Conservation (phyloP, 805 yeast genomes). For the Allodekkera sacchari region DNA sequence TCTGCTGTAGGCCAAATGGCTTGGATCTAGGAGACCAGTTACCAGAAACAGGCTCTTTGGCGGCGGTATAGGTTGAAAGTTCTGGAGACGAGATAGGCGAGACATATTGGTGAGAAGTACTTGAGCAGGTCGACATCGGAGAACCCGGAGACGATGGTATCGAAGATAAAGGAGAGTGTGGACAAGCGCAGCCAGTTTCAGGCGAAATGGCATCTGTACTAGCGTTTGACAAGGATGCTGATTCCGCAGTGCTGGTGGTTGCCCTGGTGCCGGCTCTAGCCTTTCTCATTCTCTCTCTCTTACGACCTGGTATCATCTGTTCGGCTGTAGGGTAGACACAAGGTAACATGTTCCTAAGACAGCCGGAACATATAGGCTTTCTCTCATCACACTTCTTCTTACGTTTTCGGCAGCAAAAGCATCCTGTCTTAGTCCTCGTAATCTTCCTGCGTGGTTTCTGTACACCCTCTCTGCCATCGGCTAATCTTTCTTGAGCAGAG, state of each 20-base stretch:
- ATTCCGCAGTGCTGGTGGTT: too few relatives aligned
- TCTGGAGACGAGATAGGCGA: conserved; percentile 4
- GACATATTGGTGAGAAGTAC: background rate
- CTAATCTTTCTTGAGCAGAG: background rate
- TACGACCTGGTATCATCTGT: too few relatives aligned
- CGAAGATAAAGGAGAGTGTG: background rate
- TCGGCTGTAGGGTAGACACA: conserved; percentile 26
- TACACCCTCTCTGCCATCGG: conserved; percentile 1
- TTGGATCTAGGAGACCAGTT: too few relatives aligned
- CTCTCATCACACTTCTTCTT: conserved; percentile 32
- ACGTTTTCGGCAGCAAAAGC: conserved; percentile 29
- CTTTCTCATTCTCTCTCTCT: conserved; percentile 8
- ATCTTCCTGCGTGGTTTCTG: conserved; percentile 19
- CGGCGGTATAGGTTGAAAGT: conserved; percentile 1
- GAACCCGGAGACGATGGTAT: conserved; percentile 2
- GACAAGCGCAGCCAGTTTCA: too few relatives aligned
- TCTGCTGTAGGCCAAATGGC: too few relatives aligned
- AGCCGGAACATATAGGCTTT: conserved; percentile 28
- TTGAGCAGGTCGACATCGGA: conserved; percentile 3
- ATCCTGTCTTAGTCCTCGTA: conserved; percentile 30
- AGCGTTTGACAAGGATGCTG: too few relatives aligned
- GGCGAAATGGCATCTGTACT: too few relatives aligned
- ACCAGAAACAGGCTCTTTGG: conserved; percentile 1
- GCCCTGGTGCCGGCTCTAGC: conserved; percentile 2
- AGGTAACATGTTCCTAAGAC: conserved; percentile 23